A percentile compares a stretch with the other conserved stretches of the same genome.
Evolutionary conservation across 2,329 filamentous ascomycete genomes (phyloP).

Genomic region (Fonsecaea nubica): DNA sequence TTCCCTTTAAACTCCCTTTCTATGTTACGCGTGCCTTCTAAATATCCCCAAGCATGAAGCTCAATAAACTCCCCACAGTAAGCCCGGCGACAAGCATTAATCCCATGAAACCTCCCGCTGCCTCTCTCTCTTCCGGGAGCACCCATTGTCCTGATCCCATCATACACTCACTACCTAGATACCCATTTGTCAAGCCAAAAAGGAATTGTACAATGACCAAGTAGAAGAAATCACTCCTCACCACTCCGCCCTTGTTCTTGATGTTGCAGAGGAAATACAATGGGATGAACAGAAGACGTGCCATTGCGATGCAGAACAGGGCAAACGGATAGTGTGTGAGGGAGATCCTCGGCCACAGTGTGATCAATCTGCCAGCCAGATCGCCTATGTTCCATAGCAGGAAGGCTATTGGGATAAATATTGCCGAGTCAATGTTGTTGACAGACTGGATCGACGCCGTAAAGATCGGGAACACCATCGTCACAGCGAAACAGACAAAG

Average conservation of each 20-base stretch:
- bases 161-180: slow-evolving; percentile 86
- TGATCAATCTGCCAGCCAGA: slow-evolving; percentile 74
- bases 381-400: slow-evolving; percentile 94
- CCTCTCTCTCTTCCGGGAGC: slow-evolving; percentile 80
- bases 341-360: slow-evolving; percentile 62
- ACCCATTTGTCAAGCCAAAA: slow-evolving; percentile 87
- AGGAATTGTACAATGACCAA: slow-evolving; percentile 79
- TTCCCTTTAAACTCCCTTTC: slow-evolving; percentile 4
- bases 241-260: slow-evolving; percentile 72
- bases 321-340: slow-evolving; percentile 68
- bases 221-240: slow-evolving; percentile 87
- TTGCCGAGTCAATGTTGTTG: slow-evolving; percentile 66
- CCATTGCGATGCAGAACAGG: slow-evolving; percentile 71
- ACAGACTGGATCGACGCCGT: slow-evolving; percentile 71
- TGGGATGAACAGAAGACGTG: slow-evolving; percentile 75
- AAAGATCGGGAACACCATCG: slow-evolving; percentile 96
- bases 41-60: slow-evolving; percentile 70
- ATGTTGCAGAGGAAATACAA: slow-evolving; percentile 92
- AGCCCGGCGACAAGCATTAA: slow-evolving; percentile 85
- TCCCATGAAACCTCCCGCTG: slow-evolving; percentile 92
- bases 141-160: slow-evolving; percentile 87
- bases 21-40: slow-evolving; percentile 20
- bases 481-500: slow-evolving; percentile 78
- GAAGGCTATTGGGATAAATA: slow-evolving; percentile 89
- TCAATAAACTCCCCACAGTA: slow-evolving; percentile 83